A percentile compares a stretch with the other conserved stretches of the same genome.
These are phyloP conservation scores for Yamadazyma diddensiae DNA, from an alignment of 1,139 yeast genomes.

Conservation along the genomic window DNA sequence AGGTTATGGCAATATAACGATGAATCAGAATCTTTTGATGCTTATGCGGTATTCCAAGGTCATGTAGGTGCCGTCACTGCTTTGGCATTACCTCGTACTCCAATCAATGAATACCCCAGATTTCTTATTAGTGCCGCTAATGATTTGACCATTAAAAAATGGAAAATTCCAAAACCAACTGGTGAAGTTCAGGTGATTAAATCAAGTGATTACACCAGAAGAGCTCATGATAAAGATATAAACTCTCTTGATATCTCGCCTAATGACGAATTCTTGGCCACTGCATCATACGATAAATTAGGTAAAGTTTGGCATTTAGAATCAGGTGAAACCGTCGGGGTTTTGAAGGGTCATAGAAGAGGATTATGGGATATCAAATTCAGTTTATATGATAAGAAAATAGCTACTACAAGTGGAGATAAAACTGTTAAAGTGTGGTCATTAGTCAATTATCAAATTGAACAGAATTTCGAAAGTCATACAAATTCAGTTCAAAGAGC, in stretches of 20 bases:
- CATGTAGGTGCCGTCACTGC: slow-evolving; percentile 89
- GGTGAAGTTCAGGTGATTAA: slow-evolving; percentile 28
- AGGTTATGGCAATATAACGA: slow-evolving; percentile 70
- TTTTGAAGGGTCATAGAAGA: slow-evolving; percentile 85
- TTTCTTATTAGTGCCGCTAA: slow-evolving; percentile 83
- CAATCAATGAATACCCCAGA: slow-evolving; percentile 53
- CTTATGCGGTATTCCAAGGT: slow-evolving; percentile 68
- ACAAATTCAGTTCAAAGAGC: slow-evolving; percentile 88
- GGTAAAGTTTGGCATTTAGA: slow-evolving; percentile 86
- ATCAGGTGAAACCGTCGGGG: slow-evolving; percentile 80
- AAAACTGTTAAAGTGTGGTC: slow-evolving; percentile 90
- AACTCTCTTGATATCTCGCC: slow-evolving; percentile 87
- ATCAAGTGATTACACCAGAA: slow-evolving; percentile 78
- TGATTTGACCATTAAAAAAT: slow-evolving; percentile 86
- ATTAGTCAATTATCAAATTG: slow-evolving; percentile 67
- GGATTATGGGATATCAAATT: slow-evolving; percentile 93
- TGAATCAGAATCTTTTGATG: slow-evolving; percentile 41
- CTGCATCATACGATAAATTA: slow-evolving; percentile 94
- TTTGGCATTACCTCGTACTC: slow-evolving; percentile 66
- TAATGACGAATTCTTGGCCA: slow-evolving; percentile 81
- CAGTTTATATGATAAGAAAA: slow-evolving; percentile 70
- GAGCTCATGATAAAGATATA: slow-evolving; percentile 96
- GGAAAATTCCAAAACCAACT: slow-evolving; percentile 61
- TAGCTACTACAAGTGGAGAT: slow-evolving; percentile 87
- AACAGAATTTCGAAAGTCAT: slow-evolving; percentile 89